Evolutionary conservation across 176 grass and related monocot species (phyloP).

Genomic region (Oryza meyeriana): DNA sequence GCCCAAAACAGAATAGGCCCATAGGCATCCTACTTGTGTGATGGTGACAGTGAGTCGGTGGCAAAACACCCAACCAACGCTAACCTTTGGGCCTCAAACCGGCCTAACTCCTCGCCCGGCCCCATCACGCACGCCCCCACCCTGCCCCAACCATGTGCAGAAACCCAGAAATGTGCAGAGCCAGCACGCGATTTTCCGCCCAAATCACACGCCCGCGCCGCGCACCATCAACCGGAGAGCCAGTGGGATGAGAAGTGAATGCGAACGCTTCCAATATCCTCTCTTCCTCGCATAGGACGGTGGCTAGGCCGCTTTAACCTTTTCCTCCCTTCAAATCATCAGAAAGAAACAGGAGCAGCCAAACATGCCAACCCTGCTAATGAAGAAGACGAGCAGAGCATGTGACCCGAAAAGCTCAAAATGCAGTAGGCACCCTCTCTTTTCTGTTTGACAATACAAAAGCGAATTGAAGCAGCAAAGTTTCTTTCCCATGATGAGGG

Average conservation of each 20-base stretch:
- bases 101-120: background rate
- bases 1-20: too few relatives aligned
- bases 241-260: too few relatives aligned
- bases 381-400: background rate
- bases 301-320: background rate
- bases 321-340: background rate
- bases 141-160: background rate
- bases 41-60: too few relatives aligned
- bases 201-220: background rate
- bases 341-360: background rate
- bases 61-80: too few relatives aligned
- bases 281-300: background rate
- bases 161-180: background rate
- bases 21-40: too few relatives aligned
- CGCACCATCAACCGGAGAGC: background rate
- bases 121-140: background rate
- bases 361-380: background rate
- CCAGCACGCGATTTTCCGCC: background rate
- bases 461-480: background rate
- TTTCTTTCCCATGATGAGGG: background rate
- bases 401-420: background rate
- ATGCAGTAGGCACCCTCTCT: background rate
- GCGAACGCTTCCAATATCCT: background rate
- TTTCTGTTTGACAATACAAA: slow-evolving; percentile 1
- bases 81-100: background rate